Conservation (phyloP, 805 yeast species). For the Pichia paraexigua region DNA sequence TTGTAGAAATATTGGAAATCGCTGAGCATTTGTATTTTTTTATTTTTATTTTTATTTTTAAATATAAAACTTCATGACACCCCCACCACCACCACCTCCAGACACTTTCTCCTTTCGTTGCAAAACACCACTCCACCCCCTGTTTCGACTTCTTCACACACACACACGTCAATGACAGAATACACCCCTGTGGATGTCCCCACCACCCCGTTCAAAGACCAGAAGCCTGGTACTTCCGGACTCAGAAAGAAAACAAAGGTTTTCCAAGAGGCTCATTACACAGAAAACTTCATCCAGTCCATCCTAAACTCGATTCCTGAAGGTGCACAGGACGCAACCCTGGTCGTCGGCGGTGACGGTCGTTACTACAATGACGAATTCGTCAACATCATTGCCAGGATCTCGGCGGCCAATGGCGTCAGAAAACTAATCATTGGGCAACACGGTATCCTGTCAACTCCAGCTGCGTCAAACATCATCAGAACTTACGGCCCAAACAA, state of each 20-base stretch:
- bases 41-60: too few species aligned
- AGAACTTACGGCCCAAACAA: constrained; percentile 43
- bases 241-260: constrained; percentile 84
- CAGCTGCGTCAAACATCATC: constrained; percentile 92
- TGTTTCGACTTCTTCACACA: too few species aligned
- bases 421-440: constrained; percentile 79
- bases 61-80: too few species aligned
- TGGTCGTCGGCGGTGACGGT: constrained; percentile 97
- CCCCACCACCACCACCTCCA: too few species aligned
- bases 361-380: constrained; percentile 81
- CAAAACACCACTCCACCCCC: too few species aligned
- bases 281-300: constrained; percentile 91
- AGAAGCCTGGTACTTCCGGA: constrained; percentile 98
- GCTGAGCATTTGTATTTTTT: too few species aligned
- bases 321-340: constrained; percentile 62
- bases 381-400: constrained; percentile 70
- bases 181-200: constrained; percentile 28
- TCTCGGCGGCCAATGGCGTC: constrained; percentile 90
- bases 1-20: too few species aligned
- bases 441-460: constrained; percentile 84
- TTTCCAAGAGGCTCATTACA: constrained; percentile 69
- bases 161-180: constrained; percentile 6
- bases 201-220: constrained; percentile 79
- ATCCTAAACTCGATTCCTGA: constrained; percentile 84
- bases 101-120: too few species aligned